Conservation (phyloP, 805 yeast genomes). For the Dipodascopsis uninucleata region DNA sequence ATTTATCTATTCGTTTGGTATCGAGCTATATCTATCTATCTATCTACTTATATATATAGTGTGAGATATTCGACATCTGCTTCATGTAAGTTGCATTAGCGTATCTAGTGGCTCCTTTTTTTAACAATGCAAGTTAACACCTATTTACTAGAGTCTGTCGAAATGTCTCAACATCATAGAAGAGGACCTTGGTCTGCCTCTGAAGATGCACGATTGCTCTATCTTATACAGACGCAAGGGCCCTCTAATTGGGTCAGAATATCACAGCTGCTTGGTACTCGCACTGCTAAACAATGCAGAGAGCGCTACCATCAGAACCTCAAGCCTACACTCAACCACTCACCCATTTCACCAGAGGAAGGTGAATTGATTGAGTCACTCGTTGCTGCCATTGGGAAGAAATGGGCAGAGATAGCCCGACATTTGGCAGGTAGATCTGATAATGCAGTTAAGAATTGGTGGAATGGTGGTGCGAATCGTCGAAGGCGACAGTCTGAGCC, state of each 20-base stretch:
- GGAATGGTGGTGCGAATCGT: conserved; percentile 85
- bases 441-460: conserved; percentile 91
- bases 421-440: conserved; percentile 79
- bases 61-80: no score
- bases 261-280: conserved; percentile 63
- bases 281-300: conserved; percentile 89
- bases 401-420: conserved; percentile 92
- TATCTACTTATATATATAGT: no score
- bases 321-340: conserved; percentile 75
- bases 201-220: conserved; percentile 71
- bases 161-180: conserved; percentile 8
- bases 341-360: conserved; percentile 81
- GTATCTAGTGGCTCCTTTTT: no score
- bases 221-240: conserved; percentile 65
- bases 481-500: conserved; percentile 46
- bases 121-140: no score
- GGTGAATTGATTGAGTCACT: conserved; percentile 76
- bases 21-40: no score
- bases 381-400: conserved; percentile 74
- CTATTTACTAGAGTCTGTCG: no score
- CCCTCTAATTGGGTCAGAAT: conserved; percentile 89
- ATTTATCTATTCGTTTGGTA: no score
- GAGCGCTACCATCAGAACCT: conserved; percentile 89
- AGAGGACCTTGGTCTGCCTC: conserved; percentile 86
- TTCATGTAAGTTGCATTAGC: no score